Percentiles rank a stretch among this genome's conserved stretches.
Evolutionary conservation across 805 yeast species (phyloP).

Genomic region (Candida lessepsii): DNA sequence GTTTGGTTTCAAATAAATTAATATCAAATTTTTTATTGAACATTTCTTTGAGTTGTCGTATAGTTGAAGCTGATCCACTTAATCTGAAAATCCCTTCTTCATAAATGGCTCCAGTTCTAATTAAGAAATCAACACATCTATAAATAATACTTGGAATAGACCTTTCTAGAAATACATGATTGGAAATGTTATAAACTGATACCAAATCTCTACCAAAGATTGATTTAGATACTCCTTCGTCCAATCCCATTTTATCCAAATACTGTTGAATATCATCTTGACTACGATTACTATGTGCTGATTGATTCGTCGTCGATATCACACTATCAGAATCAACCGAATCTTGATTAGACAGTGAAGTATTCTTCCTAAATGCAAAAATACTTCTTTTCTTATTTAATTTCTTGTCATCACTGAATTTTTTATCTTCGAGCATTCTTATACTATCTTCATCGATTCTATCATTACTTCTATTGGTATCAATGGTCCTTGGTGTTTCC

Average conservation of each 20-base stretch:
- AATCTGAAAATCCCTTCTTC: constrained; percentile 91
- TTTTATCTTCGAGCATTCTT: constrained; percentile 29
- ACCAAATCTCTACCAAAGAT: constrained; percentile 67
- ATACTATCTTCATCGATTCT: constrained; percentile 12
- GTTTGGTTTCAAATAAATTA: constrained; percentile 53
- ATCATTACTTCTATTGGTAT: constrained; percentile 11
- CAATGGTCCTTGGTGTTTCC: constrained; percentile 10
- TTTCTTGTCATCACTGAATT: constrained; percentile 30
- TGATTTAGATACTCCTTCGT: constrained; percentile 33
- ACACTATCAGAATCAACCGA: constrained; percentile 3
- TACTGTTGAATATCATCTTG: constrained; percentile 24
- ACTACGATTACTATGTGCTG: constrained; percentile 4
- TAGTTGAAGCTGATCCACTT: constrained; percentile 82
- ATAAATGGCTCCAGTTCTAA: constrained; percentile 64
- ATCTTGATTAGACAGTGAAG: constrained; percentile 5
- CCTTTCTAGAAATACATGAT: constrained; percentile 43
- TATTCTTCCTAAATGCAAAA: constrained; percentile 51
- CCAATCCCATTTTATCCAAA: constrained; percentile 36
- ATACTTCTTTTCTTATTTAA: constrained; percentile 53
- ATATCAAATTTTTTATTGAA: constrained; percentile 71
- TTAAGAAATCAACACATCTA: constrained; percentile 69
- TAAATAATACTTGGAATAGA: constrained; percentile 72
- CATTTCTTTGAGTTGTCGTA: constrained; percentile 61
- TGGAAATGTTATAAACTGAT: constrained; percentile 52
- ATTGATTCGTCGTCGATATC: constrained; percentile 2